Evolutionary conservation across 306 rosid genomes (phyloP), one percentile per base, ranked within the genome.

Genomic region (Castanospermum australe): DNA sequence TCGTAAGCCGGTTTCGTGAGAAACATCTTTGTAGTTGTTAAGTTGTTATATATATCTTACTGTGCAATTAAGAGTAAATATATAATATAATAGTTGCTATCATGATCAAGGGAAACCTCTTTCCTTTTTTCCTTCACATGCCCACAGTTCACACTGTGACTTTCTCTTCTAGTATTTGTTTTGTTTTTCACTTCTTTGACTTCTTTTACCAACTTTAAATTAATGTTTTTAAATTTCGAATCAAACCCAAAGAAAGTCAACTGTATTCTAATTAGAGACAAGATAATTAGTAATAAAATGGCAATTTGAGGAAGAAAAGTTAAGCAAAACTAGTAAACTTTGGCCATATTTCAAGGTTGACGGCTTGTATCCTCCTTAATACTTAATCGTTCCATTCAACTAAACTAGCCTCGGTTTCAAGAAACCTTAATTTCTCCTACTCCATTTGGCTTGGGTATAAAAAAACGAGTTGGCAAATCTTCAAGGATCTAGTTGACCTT

Each of bases 381-480:
- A 28, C 32, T 28, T 28, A 28, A 28, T 28, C 32, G 3, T 1
- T 28, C 32, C 1, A 28, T 28, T 28, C 32, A 64, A 72, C 52
- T 51, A 60, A 70, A 47, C 14, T 35, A 36, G 24, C 17, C 2
- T 35, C 5, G 10, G 9, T 38, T 71, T 71, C 42, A 80, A 80
- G 79, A 73, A 73, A 64, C 41, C 68, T 52, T 50, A 2, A 18
- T 35, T 18, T 30, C 8, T 15, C 6, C 6, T 38, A 15, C 42
- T 13, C 41, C 22, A 22, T 63, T 63, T 25, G 12, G 12, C 64
- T 32, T 5, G 4, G 14, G 56, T 39, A 8, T 71, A 18, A 9
- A 22, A 44, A 33, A 44, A 79, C 68, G 66, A 81, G 80, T 36
- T 65, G 80, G 76, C 75, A 65, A 56, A 38, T n/a, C 21, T 73